Conservation (phyloP, 768 basidiomycete genomes). For the Hemileccinum rubropunctum region DNA sequence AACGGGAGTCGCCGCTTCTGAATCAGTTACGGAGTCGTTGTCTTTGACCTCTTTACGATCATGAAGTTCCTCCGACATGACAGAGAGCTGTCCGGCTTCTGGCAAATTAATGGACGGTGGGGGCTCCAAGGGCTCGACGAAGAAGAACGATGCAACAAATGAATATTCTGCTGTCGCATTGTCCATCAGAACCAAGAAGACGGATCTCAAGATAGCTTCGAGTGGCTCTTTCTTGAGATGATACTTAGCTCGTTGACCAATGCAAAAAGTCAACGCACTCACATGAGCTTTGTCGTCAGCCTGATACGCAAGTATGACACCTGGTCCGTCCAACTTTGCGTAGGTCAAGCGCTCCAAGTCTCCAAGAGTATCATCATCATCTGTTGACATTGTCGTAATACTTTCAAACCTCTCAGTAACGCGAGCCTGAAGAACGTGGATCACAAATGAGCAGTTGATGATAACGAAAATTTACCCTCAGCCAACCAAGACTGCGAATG, state of each 20-base stretch:
- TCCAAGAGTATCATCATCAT: conserved; percentile 37
- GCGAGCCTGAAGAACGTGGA: conserved; percentile 47
- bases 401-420: conserved; percentile 66
- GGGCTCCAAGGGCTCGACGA: conserved; percentile 27
- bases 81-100: conserved; percentile 34
- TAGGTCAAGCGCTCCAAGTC: conserved; percentile 60
- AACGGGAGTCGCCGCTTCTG: conserved; percentile 45
- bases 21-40: conserved; percentile 42
- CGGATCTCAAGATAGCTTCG: conserved; percentile 82
- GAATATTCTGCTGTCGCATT: conserved; percentile 92
- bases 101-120: conserved; percentile 34
- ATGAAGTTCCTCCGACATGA: conserved; percentile 41
- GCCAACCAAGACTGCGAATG: conserved; percentile 70
- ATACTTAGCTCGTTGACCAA: conserved; percentile 12
- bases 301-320: conserved; percentile 80
- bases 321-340: conserved; percentile 76
- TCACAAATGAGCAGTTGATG: background rate
- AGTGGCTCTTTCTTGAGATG: conserved; percentile 66
- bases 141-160: conserved; percentile 85
- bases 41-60: conserved; percentile 38
- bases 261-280: conserved; percentile 31
- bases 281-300: conserved; percentile 88
- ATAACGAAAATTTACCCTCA: conserved; percentile 53
- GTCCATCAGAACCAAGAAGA: conserved; percentile 89
- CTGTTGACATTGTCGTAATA: conserved; percentile 48